A percentile compares a stretch with the other conserved stretches of the same genome.
Evolutionary conservation across 2,329 filamentous ascomycete genomes (phyloP).

Genomic region (Amylocarpus encephaloides): DNA sequence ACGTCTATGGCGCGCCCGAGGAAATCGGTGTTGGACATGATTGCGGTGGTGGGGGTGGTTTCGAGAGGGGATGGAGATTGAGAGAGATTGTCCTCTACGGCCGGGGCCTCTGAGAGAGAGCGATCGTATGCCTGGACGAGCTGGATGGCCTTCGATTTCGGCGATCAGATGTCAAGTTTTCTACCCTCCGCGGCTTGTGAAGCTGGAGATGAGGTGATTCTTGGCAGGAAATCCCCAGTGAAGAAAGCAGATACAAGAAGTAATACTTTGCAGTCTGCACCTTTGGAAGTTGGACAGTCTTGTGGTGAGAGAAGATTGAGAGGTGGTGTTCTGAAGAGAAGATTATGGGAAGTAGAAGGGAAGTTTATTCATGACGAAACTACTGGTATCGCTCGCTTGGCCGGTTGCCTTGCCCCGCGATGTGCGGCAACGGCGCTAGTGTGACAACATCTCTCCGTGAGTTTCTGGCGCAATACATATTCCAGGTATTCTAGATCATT

Average conservation of each 20-base stretch:
- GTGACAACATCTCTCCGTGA: neutral
- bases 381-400: neutral
- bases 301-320: no score
- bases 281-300: no score
- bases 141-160: no score
- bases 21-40: slow-evolving; percentile 97
- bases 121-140: no score
- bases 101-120: neutral
- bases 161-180: neutral
- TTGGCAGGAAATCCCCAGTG: no score
- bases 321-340: no score
- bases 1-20: slow-evolving; percentile 92
- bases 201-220: no score
- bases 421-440: slow-evolving; percentile 4
- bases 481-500: no score
- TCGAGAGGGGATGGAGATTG: neutral
- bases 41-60: slow-evolving; percentile 9
- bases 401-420: slow-evolving; percentile 5
- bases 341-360: neutral
- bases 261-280: no score
- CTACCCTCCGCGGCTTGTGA: neutral
- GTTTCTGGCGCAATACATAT: neutral
- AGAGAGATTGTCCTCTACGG: neutral
- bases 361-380: neutral
- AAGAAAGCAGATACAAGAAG: no score